phyloP scores from a whole-genome alignment of 345 rosid species.

The Melaleuca alternifolia region DNA sequence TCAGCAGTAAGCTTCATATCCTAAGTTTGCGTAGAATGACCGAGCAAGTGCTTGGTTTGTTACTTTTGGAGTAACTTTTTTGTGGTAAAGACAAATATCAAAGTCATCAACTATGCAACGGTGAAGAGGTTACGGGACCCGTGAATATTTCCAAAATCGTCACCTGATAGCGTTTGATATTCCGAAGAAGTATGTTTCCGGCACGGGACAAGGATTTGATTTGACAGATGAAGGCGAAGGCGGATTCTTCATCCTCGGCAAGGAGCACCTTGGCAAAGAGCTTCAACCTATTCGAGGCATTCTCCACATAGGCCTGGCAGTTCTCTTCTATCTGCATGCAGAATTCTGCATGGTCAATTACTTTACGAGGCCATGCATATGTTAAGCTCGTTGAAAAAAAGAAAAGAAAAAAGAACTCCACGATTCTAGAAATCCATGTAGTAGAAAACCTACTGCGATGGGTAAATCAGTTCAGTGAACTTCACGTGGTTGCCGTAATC shows the following conservation, averaged over 20 bases:
- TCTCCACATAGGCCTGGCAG: conserved; percentile 35
- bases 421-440: not conserved
- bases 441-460: not conserved
- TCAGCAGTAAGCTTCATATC: not conserved
- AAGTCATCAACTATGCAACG: not conserved
- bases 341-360: not conserved
- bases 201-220: conserved; percentile 35
- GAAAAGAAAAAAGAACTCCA: not conserved
- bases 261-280: conserved; percentile 52
- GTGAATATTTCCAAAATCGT: not conserved
- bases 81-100: not conserved
- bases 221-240: conserved; percentile 41
- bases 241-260: conserved; percentile 34
- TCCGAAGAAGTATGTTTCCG: conserved; percentile 37
- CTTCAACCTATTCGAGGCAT: conserved; percentile 48
- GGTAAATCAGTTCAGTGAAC: not conserved
- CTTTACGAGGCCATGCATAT: not conserved
- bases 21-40: not conserved
- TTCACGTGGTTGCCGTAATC: not conserved
- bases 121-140: not conserved
- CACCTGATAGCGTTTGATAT: conserved; percentile 35
- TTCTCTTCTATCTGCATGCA: conserved; percentile 47
- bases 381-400: not conserved
- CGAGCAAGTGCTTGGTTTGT: not conserved
- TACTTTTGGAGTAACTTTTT: not conserved